A percentile compares a stretch with the other conserved stretches of the same genome.
Conservation (phyloP, 192 early-diverging fungal genomes). For the Diversispora eburnea region DNA sequence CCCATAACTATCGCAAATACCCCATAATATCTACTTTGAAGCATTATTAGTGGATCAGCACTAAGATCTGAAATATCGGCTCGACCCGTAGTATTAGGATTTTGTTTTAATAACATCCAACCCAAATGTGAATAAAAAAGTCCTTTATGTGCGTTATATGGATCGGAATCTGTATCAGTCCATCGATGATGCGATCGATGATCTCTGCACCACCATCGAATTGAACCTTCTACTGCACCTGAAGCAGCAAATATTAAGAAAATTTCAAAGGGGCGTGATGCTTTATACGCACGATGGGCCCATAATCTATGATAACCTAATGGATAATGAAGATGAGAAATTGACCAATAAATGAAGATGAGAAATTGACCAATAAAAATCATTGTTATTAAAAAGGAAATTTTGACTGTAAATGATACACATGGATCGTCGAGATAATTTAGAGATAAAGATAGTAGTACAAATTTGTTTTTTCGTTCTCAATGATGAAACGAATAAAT, state of each 20-base stretch:
- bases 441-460: too few species aligned
- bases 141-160: slow-evolving; percentile 76
- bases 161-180: slow-evolving; percentile 81
- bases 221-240: slow-evolving; percentile 77
- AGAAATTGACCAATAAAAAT: not conserved
- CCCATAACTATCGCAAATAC: slow-evolving; percentile 68
- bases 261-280: slow-evolving; percentile 56
- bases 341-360: not conserved
- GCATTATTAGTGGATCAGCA: slow-evolving; percentile 64
- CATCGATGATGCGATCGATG: slow-evolving; percentile 88
- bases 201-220: slow-evolving; percentile 82
- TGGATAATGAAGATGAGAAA: not conserved
- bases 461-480: not conserved
- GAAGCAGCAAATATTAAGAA: slow-evolving; percentile 63
- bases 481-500: slow-evolving; percentile 15
- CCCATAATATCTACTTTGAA: slow-evolving; percentile 78
- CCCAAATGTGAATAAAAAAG: slow-evolving; percentile 80
- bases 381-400: not conserved
- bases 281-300: slow-evolving; percentile 75
- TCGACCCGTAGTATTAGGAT: slow-evolving; percentile 67
- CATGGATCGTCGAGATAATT: too few species aligned
- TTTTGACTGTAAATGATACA: too few species aligned
- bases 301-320: slow-evolving; percentile 81
- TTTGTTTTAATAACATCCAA: slow-evolving; percentile 84
- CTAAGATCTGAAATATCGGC: slow-evolving; percentile 79